phyloP scores from a whole-genome alignment of 2,329 filamentous ascomycete genomes.

The Epichloe hybrida region DNA sequence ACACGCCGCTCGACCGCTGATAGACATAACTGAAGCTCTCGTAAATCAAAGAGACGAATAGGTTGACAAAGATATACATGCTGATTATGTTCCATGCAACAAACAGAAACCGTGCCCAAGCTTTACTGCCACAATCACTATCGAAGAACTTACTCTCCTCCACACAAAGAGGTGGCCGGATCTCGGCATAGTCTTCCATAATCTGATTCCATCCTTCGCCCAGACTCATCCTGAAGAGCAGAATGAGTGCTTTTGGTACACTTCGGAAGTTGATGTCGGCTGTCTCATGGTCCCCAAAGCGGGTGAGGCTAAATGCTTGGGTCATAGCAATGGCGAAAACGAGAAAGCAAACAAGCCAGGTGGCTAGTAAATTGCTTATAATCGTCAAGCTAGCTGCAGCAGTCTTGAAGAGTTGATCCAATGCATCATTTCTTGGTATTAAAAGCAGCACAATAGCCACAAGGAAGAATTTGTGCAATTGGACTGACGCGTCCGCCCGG shows the following conservation, averaged over 20 bases:
- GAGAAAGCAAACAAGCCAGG: constrained; percentile 93
- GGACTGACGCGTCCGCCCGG: constrained; percentile 50
- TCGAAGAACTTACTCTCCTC: constrained; percentile 58
- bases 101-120: constrained; percentile 82
- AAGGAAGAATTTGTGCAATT: constrained; percentile 86
- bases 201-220: constrained; percentile 94
- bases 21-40: constrained; percentile 99
- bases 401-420: constrained; percentile 98
- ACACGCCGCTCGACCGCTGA: constrained; percentile 86
- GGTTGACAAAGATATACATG: constrained; percentile 99
- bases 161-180: constrained; percentile 71
- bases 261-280: constrained; percentile 85
- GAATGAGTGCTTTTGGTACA: constrained; percentile 83
- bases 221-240: constrained; percentile 84
- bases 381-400: constrained; percentile 84
- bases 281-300: constrained; percentile 60
- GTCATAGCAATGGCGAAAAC: constrained; percentile 95
- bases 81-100: constrained; percentile 97
- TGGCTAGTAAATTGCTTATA: constrained; percentile 84
- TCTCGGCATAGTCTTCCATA: constrained; percentile 87
- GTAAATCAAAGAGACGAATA: constrained; percentile 97
- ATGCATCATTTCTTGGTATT: constrained; percentile 89
- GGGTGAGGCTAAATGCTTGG: constrained; percentile 87
- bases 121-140: constrained; percentile 82
- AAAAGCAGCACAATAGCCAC: constrained; percentile 80